A percentile compares a stretch with the other conserved stretches of the same genome.
Evolutionary conservation across 495 filamentous ascomycete species (phyloP).

Genomic region (Podospora anserina): DNA sequence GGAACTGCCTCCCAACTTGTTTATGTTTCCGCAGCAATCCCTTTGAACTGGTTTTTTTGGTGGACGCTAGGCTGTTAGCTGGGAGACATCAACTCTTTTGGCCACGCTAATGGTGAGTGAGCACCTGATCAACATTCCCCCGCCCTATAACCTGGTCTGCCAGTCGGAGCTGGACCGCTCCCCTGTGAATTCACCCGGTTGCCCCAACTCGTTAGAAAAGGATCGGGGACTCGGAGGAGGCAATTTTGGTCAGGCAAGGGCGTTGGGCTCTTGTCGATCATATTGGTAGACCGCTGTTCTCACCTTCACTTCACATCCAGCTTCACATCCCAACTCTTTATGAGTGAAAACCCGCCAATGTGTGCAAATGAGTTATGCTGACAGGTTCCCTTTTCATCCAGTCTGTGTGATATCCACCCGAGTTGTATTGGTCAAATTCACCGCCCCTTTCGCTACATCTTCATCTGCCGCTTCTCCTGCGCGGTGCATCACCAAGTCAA

Average conservation of each 20-base stretch:
- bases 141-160: neutral
- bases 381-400: neutral
- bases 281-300: neutral
- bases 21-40: neutral
- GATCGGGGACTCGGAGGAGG: neutral
- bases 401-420: neutral
- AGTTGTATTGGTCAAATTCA: neutral
- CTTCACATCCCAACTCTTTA: neutral
- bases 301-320: neutral
- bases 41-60: neutral
- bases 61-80: neutral
- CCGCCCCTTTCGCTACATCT: neutral
- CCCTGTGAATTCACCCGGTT: neutral
- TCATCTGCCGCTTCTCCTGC: neutral
- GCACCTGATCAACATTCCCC: neutral
- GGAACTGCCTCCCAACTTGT: neutral
- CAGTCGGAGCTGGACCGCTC: neutral
- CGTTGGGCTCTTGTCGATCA: neutral
- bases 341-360: neutral
- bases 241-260: neutral
- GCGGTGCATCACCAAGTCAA: neutral
- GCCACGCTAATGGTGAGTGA: conserved; percentile 1
- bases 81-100: neutral
- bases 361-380: neutral
- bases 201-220: neutral